A percentile compares a stretch with the other conserved stretches of the same genome.
Evolutionary conservation across 2,329 filamentous ascomycete species (phyloP).

Genomic region (Penicillium sp.): DNA sequence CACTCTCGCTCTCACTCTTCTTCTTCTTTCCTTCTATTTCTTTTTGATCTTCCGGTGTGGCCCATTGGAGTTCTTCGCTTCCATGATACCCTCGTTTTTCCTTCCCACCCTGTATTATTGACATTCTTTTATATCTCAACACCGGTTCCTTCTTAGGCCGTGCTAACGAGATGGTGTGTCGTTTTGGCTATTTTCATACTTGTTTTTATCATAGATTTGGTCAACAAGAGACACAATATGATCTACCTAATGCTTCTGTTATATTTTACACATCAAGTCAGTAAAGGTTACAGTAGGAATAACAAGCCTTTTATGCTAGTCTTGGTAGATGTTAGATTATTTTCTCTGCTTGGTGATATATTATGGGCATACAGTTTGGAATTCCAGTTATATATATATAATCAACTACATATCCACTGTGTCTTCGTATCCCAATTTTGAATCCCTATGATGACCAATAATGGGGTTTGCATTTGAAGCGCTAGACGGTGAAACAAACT

Average conservation of each 20-base stretch:
- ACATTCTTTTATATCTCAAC: not conserved
- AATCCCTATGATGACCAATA: not conserved
- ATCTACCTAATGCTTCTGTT: not conserved
- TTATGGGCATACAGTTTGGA: too few species aligned
- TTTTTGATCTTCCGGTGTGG: not conserved
- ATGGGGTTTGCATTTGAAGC: not conserved
- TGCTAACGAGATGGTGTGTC: not conserved
- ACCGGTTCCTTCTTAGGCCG: not conserved
- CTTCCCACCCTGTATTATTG: slow-evolving; percentile 5
- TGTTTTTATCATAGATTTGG: not conserved
- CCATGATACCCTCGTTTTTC: slow-evolving; percentile 12
- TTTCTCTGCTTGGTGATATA: too few species aligned
- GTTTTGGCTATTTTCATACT: not conserved
- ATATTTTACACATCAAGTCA: not conserved
- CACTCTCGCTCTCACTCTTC: not conserved
- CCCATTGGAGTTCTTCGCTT: slow-evolving; percentile 10
- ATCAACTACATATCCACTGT: not conserved
- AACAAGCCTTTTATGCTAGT: too few species aligned
- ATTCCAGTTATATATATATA: too few species aligned
- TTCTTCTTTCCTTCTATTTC: not conserved
- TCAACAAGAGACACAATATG: not conserved
- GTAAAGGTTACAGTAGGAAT: not conserved
- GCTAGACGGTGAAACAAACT: not conserved
- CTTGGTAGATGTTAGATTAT: not conserved
- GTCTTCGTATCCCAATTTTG: too few species aligned